These are phyloP conservation scores for Thelonectria rubi DNA, from an alignment of 2,329 filamentous ascomycete species.

Conservation along the genomic window DNA sequence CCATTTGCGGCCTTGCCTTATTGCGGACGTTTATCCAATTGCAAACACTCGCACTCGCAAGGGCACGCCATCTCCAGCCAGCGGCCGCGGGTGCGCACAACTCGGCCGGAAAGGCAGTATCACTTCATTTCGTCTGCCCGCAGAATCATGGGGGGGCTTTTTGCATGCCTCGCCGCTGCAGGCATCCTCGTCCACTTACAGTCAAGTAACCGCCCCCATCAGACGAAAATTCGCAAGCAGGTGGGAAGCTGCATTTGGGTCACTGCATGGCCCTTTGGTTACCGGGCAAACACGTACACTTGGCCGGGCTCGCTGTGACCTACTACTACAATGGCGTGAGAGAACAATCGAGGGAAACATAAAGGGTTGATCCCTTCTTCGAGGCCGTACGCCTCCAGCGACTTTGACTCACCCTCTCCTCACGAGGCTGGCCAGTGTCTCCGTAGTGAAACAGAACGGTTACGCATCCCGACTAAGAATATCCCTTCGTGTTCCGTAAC, in stretches of 20 bases:
- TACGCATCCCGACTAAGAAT: conserved; percentile 10
- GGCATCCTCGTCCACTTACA: conserved; percentile 4
- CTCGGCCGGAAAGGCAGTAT: too few species aligned
- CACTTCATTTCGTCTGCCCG: conserved; percentile 18
- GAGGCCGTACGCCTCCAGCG: too few species aligned
- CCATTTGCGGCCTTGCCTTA: too few species aligned
- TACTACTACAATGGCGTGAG: too few species aligned
- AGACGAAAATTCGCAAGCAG: too few species aligned
- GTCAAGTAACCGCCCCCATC: neutral
- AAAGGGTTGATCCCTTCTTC: too few species aligned
- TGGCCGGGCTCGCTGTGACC: neutral
- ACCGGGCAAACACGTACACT: neutral
- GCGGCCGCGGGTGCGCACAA: neutral
- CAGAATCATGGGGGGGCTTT: neutral
- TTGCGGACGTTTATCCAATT: too few species aligned
- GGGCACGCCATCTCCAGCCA: neutral
- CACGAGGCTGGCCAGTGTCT: neutral
- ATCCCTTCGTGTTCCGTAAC: conserved; percentile 8
- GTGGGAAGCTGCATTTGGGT: conserved; percentile 6
- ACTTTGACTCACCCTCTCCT: neutral
- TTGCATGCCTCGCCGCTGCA: neutral
- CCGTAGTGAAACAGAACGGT: conserved; percentile 5
- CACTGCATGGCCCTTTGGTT: conserved; percentile 9
- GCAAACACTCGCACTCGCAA: neutral
- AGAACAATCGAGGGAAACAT: too few species aligned